Percentiles rank a stretch among this genome's conserved stretches.
These are phyloP conservation scores for Verticillium isaacii DNA, from an alignment of 2,329 filamentous ascomycete genomes.

Conservation along the genomic window DNA sequence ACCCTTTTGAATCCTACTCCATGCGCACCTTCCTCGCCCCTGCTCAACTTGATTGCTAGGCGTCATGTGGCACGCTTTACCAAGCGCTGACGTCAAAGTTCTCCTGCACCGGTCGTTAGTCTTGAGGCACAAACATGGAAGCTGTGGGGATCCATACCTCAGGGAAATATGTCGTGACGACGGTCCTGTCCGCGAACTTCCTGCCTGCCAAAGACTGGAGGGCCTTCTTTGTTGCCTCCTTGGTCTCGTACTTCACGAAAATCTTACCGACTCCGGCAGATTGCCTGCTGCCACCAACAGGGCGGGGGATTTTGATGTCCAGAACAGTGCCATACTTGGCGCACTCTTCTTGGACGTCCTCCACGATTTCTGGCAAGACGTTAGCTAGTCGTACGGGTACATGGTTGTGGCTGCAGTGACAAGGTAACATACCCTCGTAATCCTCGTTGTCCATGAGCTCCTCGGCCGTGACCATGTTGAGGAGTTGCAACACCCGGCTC, in stretches of 20 bases:
- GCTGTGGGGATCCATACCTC: conserved; percentile 54
- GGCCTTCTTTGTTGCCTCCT: conserved; percentile 76
- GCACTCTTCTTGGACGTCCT: conserved; percentile 92
- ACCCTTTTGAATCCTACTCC: background rate
- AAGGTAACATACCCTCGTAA: conserved; percentile 67
- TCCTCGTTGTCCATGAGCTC: conserved; percentile 92
- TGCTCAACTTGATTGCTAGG: background rate
- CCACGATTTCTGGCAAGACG: conserved; percentile 72
- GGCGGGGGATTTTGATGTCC: conserved; percentile 90
- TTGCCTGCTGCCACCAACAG: conserved; percentile 75
- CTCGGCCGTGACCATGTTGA: conserved; percentile 98
- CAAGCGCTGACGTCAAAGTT: conserved; percentile 91
- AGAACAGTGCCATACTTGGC: conserved; percentile 80
- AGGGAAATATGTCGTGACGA: conserved; percentile 93
- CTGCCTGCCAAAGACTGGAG: conserved; percentile 86
- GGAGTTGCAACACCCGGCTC: conserved; percentile 79
- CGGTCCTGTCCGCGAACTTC: conserved; percentile 94
- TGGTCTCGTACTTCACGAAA: conserved; percentile 84
- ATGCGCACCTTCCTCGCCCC: background rate
- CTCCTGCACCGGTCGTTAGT: conserved; percentile 55
- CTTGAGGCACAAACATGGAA: background rate
- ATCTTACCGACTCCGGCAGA: conserved; percentile 95
- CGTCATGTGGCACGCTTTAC: conserved; percentile 40
- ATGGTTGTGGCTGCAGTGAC: too few relatives aligned
- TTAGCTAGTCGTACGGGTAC: background rate